phyloP scores from a whole-genome alignment of 176 grass and related monocot species.

The Otatea glauca region DNA sequence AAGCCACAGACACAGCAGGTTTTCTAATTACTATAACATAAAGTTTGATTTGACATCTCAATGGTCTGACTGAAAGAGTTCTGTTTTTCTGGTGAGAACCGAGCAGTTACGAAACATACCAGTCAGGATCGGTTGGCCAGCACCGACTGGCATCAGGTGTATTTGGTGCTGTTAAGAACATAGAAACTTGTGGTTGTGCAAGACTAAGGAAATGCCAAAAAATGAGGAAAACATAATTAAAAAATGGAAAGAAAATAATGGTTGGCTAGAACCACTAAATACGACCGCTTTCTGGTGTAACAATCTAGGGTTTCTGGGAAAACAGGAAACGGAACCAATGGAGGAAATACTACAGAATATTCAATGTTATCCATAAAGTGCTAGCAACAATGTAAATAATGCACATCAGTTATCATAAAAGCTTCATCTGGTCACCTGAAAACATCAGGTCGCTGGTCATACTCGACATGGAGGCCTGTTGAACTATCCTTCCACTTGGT shows the following conservation, averaged over 20 bases:
- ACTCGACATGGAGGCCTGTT: slow-evolving; percentile 81
- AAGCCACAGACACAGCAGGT: background rate
- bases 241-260: background rate
- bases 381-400: slow-evolving; percentile 26
- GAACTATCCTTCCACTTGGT: slow-evolving; percentile 85
- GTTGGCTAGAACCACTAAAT: slow-evolving; percentile 9
- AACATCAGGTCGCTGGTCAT: slow-evolving; percentile 97
- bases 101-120: background rate
- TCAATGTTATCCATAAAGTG: background rate
- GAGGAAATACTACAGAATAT: slow-evolving; percentile 22
- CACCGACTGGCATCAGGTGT: background rate
- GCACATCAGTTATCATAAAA: slow-evolving; percentile 27
- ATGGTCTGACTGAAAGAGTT: background rate
- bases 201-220: background rate
- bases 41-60: slow-evolving; percentile 25
- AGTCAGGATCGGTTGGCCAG: background rate
- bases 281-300: background rate
- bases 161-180: slow-evolving; percentile 22
- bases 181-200: background rate
- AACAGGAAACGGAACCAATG: background rate
- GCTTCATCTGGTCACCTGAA: slow-evolving; percentile 74
- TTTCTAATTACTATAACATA: slow-evolving; percentile 19
- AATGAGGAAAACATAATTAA: slow-evolving; percentile 1
- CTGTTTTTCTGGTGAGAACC: slow-evolving; percentile 16
- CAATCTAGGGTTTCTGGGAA: slow-evolving; percentile 5